These are phyloP conservation scores for Neobulgaria alba DNA, from an alignment of 2,329 filamentous ascomycete species.

Conservation along the genomic window DNA sequence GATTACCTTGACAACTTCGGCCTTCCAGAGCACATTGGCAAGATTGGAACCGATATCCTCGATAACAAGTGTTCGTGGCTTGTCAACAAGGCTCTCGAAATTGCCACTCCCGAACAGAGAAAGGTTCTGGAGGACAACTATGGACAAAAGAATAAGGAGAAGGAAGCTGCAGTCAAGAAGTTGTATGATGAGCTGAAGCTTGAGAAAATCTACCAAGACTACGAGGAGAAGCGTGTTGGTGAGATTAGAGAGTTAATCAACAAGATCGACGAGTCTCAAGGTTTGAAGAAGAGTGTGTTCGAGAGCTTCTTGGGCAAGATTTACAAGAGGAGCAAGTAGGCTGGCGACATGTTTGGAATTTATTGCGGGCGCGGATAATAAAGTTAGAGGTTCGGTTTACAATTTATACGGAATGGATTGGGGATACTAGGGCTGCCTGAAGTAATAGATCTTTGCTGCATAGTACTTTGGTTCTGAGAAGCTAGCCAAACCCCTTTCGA, in stretches of 20 bases:
- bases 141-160: slow-evolving; percentile 76
- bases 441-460: no score
- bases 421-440: no score
- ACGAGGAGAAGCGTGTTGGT: slow-evolving; percentile 79
- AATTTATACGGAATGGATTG: no score
- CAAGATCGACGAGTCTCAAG: slow-evolving; percentile 74
- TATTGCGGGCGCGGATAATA: no score
- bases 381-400: no score
- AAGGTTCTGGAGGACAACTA: slow-evolving; percentile 87
- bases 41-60: slow-evolving; percentile 97
- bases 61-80: slow-evolving; percentile 99
- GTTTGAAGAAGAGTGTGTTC: slow-evolving; percentile 85
- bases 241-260: slow-evolving; percentile 70
- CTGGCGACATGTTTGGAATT: no score
- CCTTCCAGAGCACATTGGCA: slow-evolving; percentile 84
- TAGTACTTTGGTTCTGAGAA: no score
- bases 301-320: slow-evolving; percentile 91
- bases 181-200: slow-evolving; percentile 81
- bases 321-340: slow-evolving; percentile 93
- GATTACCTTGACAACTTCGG: slow-evolving; percentile 99
- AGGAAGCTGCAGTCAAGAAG: slow-evolving; percentile 81
- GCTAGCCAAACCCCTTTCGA: no score
- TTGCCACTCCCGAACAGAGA: slow-evolving; percentile 76
- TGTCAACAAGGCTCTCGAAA: slow-evolving; percentile 83
- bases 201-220: slow-evolving; percentile 74